These are phyloP conservation scores for Chaetomium tenue DNA, from an alignment of 495 filamentous ascomycete species.

Conservation along the genomic window DNA sequence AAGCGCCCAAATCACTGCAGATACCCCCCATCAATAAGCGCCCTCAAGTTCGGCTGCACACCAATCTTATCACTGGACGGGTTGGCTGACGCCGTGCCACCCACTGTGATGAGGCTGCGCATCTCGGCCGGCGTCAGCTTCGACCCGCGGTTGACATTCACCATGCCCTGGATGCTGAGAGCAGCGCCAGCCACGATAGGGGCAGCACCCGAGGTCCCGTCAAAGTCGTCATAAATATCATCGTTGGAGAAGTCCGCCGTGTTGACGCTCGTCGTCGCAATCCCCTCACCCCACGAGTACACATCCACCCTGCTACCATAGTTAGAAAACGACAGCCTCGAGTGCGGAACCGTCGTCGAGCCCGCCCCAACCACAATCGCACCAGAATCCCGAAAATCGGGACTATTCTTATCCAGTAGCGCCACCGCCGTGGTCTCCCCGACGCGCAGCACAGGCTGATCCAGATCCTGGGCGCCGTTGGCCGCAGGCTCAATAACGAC, in stretches of 20 bases:
- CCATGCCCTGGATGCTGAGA: slow-evolving; percentile 20
- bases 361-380: slow-evolving; percentile 14
- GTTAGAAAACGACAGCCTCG: slow-evolving; percentile 12
- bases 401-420: neutral
- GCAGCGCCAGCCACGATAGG: slow-evolving; percentile 22
- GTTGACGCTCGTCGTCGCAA: slow-evolving; percentile 9
- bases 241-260: neutral
- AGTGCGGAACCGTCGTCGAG: neutral
- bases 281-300: slow-evolving; percentile 22
- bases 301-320: slow-evolving; percentile 17
- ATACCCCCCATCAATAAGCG: slow-evolving; percentile 18
- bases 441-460: neutral
- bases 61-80: slow-evolving; percentile 12
- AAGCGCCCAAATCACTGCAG: neutral
- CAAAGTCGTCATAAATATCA: slow-evolving; percentile 4
- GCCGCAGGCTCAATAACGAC: slow-evolving; percentile 17
- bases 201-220: slow-evolving; percentile 18
- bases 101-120: slow-evolving; percentile 11
- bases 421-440: neutral
- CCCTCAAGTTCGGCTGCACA: slow-evolving; percentile 19
- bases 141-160: neutral
- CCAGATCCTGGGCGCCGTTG: slow-evolving; percentile 15
- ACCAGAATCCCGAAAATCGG: slow-evolving; percentile 19
- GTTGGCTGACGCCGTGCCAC: slow-evolving; percentile 5
- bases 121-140: slow-evolving; percentile 17